Evolutionary conservation across 2,329 filamentous ascomycete genomes (phyloP).

Genomic region (Chrysoporthe cubensis): DNA sequence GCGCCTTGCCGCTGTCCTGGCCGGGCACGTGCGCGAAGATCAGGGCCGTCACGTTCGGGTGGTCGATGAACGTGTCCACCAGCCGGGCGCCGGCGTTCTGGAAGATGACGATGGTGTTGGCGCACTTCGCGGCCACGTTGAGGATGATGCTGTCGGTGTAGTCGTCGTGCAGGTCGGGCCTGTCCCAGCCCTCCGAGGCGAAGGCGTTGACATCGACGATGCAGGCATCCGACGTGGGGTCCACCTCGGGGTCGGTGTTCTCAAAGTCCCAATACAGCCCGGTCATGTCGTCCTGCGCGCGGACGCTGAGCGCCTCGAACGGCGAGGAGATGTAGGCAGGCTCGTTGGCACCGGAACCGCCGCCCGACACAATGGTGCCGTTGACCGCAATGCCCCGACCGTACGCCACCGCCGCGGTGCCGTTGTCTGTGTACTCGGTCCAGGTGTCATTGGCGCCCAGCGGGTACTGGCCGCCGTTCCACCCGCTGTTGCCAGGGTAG

Average conservation of each 20-base stretch:
- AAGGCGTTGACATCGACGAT: slow-evolving; percentile 68
- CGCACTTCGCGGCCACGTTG: slow-evolving; percentile 61
- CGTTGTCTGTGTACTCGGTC: slow-evolving; percentile 33
- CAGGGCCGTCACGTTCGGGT: slow-evolving; percentile 66
- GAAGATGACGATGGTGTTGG: slow-evolving; percentile 67
- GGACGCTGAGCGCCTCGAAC: slow-evolving; percentile 54
- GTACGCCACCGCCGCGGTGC: background rate
- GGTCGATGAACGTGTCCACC: slow-evolving; percentile 63
- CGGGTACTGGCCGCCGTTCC: slow-evolving; percentile 46
- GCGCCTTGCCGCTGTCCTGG: slow-evolving; percentile 61
- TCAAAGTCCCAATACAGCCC: slow-evolving; percentile 59
- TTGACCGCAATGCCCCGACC: slow-evolving; percentile 43
- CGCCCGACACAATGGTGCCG: slow-evolving; percentile 49
- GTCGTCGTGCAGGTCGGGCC: slow-evolving; percentile 66
- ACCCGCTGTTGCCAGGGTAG: slow-evolving; percentile 42
- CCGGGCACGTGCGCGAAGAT: slow-evolving; percentile 67
- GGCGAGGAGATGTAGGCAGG: slow-evolving; percentile 54
- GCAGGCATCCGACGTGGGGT: slow-evolving; percentile 63
- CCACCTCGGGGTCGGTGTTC: slow-evolving; percentile 49
- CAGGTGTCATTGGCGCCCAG: slow-evolving; percentile 38
- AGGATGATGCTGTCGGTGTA: slow-evolving; percentile 61
- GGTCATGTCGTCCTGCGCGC: slow-evolving; percentile 55
- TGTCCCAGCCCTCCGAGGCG: slow-evolving; percentile 71
- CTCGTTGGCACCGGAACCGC: slow-evolving; percentile 49
- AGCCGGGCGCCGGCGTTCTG: slow-evolving; percentile 65